Evolutionary conservation across 1,139 yeast genomes (phyloP), one percentile per base, ranked within the genome.

Genomic region (Magnusiomyces paraingens): DNA sequence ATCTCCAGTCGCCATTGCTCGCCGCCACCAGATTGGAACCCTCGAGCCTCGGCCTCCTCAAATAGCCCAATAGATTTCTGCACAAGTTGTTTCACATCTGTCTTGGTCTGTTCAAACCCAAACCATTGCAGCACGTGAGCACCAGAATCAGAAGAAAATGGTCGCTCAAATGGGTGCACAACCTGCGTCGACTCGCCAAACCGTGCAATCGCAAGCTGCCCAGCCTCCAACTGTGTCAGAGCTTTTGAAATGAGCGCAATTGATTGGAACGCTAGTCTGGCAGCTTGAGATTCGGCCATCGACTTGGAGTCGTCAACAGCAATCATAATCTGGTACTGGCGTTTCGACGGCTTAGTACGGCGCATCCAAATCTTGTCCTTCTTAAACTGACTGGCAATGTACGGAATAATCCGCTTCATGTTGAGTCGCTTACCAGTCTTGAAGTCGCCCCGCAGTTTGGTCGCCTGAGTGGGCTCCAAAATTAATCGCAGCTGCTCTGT

Each of bases 341-440:
- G 83, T 73, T 94, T 93, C 60, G 96, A 87, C 53, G 99, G 99
- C 68, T 93, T 93, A 8, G 98, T 91, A 71, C 99, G 83, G 67
- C 97, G 82, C 73, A 94, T 78, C 99, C 99, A 94, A 58, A 94
- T 94, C 75, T 94, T 94, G 70, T 94, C 99, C 70, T 93, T 93
- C 66, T 96, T 84, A 80, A 90, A 94, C 66, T 91, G 96, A 50
- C 96, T 87, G 1, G 99, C 99, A 74, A 94, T 93, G 71, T 93
- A 94, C 14, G 99, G 96, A 65, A 94, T 93, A 62, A 94, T 94
- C 62, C 98, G 78, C 76, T 91, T 93, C 98, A 94, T 91, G 70
- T 94, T 94, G 65, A 94, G 79, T 61, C 99, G 78, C 70, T 94
- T 94, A 69, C 99, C 99, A 1, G 98, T 91, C 71, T 91, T 90